A percentile compares a stretch with the other conserved stretches of the same genome.
Conservation (phyloP, 495 filamentous ascomycete species). For the Penicillium coffeae region DNA sequence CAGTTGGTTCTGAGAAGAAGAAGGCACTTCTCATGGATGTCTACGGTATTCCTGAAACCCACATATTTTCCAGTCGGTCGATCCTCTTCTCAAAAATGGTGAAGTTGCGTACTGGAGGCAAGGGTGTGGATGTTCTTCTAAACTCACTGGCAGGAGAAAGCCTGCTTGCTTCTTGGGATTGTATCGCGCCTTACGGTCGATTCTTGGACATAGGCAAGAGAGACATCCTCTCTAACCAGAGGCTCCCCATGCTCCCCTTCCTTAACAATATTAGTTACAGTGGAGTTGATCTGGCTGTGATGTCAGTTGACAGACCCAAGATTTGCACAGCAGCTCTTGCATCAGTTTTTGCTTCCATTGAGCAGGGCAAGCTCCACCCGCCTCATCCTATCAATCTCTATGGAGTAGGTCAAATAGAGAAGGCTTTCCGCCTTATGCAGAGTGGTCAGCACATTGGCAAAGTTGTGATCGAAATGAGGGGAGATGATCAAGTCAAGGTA, state of each 20-base stretch:
- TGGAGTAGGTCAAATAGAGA: not conserved
- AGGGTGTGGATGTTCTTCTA: slow-evolving; percentile 54
- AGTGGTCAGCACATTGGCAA: not conserved
- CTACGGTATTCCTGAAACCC: slow-evolving; percentile 34
- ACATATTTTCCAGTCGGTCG: slow-evolving; percentile 49
- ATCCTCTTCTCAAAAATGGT: slow-evolving; percentile 39
- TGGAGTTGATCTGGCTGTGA: slow-evolving; percentile 13
- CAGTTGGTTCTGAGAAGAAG: slow-evolving; percentile 42
- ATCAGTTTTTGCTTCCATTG: not conserved
- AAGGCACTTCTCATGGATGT: slow-evolving; percentile 25
- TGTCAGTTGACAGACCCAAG: slow-evolving; percentile 5
- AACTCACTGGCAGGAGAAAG: slow-evolving; percentile 44
- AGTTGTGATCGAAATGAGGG: not conserved
- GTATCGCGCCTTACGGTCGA: slow-evolving; percentile 41
- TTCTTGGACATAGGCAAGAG: slow-evolving; percentile 47
- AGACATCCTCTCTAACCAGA: slow-evolving; percentile 26
- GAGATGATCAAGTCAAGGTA: not conserved
- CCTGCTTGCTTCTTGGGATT: slow-evolving; percentile 42
- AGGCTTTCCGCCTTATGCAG: not conserved
- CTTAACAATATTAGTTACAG: slow-evolving; percentile 13
- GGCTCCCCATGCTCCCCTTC: slow-evolving; percentile 19
- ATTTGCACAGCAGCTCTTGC: not conserved
- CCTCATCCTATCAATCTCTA: not conserved
- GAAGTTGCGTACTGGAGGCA: slow-evolving; percentile 38
- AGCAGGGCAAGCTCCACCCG: not conserved